These are phyloP conservation scores for Remersonia thermophila DNA, from an alignment of 2,329 filamentous ascomycete species.

Conservation along the genomic window DNA sequence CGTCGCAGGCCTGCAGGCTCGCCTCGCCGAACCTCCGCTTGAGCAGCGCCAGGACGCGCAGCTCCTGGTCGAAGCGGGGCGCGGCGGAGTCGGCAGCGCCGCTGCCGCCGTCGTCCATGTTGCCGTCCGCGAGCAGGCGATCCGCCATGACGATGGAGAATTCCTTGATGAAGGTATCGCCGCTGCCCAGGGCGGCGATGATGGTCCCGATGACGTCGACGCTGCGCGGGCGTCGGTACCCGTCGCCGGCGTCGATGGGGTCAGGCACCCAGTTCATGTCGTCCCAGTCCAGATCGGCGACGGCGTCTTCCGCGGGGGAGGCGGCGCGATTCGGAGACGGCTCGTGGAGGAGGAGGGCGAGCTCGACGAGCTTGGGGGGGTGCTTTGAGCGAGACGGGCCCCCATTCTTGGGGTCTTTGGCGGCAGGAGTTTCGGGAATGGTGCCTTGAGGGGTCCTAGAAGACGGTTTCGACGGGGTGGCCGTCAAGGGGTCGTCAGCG, in stretches of 20 bases:
- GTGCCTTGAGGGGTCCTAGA: neutral
- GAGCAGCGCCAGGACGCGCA: constrained; percentile 71
- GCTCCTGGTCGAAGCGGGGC: constrained; percentile 59
- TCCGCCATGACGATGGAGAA: constrained; percentile 83
- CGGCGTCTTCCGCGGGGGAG: constrained; percentile 33
- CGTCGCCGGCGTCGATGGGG: constrained; percentile 81
- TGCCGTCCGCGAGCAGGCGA: constrained; percentile 47
- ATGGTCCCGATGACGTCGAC: constrained; percentile 85
- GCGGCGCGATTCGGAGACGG: constrained; percentile 40
- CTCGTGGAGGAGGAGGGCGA: constrained; percentile 54
- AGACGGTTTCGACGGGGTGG: too few relatives aligned
- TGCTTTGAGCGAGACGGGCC: neutral
- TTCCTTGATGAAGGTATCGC: constrained; percentile 88
- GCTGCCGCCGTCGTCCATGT: too few relatives aligned
- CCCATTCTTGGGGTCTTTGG: too few relatives aligned
- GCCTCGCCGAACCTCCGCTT: constrained; percentile 81
- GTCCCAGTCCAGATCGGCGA: constrained; percentile 72
- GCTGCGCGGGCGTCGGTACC: constrained; percentile 79
- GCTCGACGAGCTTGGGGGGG: constrained; percentile 45
- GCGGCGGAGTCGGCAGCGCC: constrained; percentile 25
- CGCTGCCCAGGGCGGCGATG: constrained; percentile 75
- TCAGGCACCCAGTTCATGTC: constrained; percentile 91
- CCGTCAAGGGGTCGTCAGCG: too few relatives aligned
- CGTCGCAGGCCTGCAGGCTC: constrained; percentile 82
- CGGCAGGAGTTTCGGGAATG: neutral